phyloP scores from a whole-genome alignment of 2,329 filamentous ascomycete species.

The Leptographium radiaticola region DNA sequence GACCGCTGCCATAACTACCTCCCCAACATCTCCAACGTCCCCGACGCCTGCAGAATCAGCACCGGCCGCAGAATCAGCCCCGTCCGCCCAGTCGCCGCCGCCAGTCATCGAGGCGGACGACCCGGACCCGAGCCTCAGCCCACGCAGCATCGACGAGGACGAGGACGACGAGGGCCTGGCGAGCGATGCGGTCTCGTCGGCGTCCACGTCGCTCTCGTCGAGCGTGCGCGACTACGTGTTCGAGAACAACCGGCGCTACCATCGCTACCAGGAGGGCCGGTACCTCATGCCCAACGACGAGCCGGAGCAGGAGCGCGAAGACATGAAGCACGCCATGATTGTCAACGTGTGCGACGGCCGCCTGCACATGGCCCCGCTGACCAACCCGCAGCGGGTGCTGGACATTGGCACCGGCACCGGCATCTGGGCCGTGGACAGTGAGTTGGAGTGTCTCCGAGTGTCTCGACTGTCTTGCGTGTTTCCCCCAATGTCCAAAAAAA shows the following conservation, averaged over 20 bases:
- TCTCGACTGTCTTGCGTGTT: too few species aligned
- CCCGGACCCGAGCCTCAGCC: background rate
- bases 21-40: too few species aligned
- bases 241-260: conserved; percentile 17
- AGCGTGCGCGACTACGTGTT: conserved; percentile 15
- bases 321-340: conserved; percentile 38
- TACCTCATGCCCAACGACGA: conserved; percentile 26
- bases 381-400: conserved; percentile 11
- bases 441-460: background rate
- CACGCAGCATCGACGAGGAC: background rate
- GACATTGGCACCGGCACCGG: conserved; percentile 18
- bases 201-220: conserved; percentile 14
- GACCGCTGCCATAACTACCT: too few species aligned
- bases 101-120: conserved; percentile 8
- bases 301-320: conserved; percentile 28
- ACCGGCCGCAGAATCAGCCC: background rate
- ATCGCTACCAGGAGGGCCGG: conserved; percentile 14
- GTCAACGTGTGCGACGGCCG: conserved; percentile 32
- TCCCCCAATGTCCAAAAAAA: too few species aligned
- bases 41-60: background rate
- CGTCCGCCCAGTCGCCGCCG: background rate
- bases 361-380: conserved; percentile 35
- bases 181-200: conserved; percentile 1
- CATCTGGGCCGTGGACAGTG: conserved; percentile 15
- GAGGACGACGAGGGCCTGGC: conserved; percentile 11